Evolutionary conservation across 371 early-diverging fungal species (phyloP).

Genomic region (Funneliformis caledonium): DNA sequence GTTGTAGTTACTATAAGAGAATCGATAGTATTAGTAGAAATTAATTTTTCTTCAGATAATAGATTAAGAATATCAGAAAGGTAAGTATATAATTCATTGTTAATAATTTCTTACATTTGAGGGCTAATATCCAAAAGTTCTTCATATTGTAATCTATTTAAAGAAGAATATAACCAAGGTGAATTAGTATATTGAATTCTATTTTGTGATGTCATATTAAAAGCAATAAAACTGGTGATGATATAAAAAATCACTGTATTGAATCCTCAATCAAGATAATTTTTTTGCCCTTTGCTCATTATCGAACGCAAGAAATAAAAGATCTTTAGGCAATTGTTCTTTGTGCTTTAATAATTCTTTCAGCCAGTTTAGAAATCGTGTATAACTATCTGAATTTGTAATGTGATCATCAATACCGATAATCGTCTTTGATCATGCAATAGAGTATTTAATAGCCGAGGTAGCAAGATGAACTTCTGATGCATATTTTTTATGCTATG

Average conservation of each 20-base stretch:
- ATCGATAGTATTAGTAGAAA: conserved; percentile 16
- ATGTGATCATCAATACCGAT: conserved; percentile 30
- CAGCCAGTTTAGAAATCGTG: not conserved
- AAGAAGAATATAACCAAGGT: conserved; percentile 27
- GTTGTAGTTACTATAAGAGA: not conserved
- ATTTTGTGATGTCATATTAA: conserved; percentile 30
- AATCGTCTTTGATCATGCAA: conserved; percentile 6
- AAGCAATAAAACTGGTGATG: conserved; percentile 29
- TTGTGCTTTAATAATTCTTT: conserved; percentile 14
- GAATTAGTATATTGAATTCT: conserved; percentile 27
- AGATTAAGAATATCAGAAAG: conserved; percentile 26
- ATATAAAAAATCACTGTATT: conserved; percentile 33
- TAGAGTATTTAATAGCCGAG: conserved; percentile 33
- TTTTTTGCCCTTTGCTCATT: conserved; percentile 33
- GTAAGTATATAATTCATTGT: conserved; percentile 22
- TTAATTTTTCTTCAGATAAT: conserved; percentile 33
- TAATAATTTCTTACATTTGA: conserved; percentile 22
- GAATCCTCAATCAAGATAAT: conserved; percentile 26
- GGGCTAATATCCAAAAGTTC: conserved; percentile 26
- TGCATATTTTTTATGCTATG: conserved; percentile 17
- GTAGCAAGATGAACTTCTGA: conserved; percentile 33
- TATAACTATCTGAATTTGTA: conserved; percentile 16
- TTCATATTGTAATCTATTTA: conserved; percentile 31
- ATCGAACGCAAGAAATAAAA: conserved; percentile 35
- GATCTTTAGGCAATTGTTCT: conserved; percentile 28